Conservation (phyloP, 176 grass and related monocot species). For the Triticum aestivum region IWGSC_CS_RefSeq_v2.1 NC_057794.1:529751481-529751980, state of each 20-base stretch:
- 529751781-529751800: background rate
- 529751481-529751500: background rate
- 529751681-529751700: background rate
- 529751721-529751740: conserved; percentile 1
- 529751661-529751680: background rate
- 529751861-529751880: background rate
- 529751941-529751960: background rate
- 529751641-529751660: background rate
- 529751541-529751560: background rate
- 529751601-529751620: conserved; percentile 4
- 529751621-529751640: background rate
- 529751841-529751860: background rate
- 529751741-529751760: background rate
- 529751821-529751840: background rate
- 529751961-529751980: conserved; percentile 5
- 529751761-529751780: background rate
- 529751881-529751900: background rate
- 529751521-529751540: background rate
- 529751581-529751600: background rate
- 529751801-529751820: background rate
- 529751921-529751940: background rate
- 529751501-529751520: conserved; percentile 7
- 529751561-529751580: background rate
- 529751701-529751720: background rate
- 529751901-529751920: background rate